These are phyloP conservation scores for Yamadazyma laniorum DNA, from an alignment of 805 yeast species.

Conservation along the genomic window DNA sequence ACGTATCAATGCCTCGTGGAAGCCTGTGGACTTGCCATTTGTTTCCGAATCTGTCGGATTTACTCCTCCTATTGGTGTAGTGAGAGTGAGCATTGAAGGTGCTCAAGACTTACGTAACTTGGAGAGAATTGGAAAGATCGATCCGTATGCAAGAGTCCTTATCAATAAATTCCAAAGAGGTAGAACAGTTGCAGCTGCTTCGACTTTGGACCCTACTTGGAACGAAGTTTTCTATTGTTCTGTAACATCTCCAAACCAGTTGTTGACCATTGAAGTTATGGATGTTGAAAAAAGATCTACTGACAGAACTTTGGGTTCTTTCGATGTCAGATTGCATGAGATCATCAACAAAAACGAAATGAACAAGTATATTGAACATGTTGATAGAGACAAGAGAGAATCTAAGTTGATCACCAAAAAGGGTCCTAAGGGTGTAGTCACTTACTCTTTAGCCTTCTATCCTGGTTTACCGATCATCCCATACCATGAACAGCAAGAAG, in stretches of 20 bases:
- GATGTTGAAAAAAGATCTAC: constrained; percentile 77
- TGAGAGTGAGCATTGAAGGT: constrained; percentile 66
- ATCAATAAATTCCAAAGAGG: constrained; percentile 74
- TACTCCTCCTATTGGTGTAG: constrained; percentile 92
- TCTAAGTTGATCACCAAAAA: constrained; percentile 68
- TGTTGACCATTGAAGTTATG: constrained; percentile 83
- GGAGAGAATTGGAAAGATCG: constrained; percentile 86
- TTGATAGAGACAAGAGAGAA: constrained; percentile 54
- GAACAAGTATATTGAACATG: constrained; percentile 56
- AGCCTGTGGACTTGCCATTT: constrained; percentile 60
- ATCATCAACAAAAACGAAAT: constrained; percentile 68
- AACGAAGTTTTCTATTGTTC: constrained; percentile 81
- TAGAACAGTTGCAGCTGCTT: constrained; percentile 68
- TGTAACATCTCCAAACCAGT: constrained; percentile 79
- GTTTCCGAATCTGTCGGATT: constrained; percentile 71
- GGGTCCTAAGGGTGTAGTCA: constrained; percentile 80
- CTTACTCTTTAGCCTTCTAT: constrained; percentile 75
- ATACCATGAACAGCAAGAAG: constrained; percentile 67
- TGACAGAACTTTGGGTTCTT: constrained; percentile 85
- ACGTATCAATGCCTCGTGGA: constrained; percentile 72
- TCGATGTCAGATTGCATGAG: constrained; percentile 65
- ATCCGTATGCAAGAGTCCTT: constrained; percentile 83
- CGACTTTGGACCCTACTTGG: constrained; percentile 79
- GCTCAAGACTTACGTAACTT: constrained; percentile 79
- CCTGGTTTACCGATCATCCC: constrained; percentile 80